A percentile compares a stretch with the other conserved stretches of the same genome.
These are phyloP conservation scores for Phytophthora citrophthora DNA, from an alignment of 352 stramenopile genomes.

Conservation along the genomic window DNA sequence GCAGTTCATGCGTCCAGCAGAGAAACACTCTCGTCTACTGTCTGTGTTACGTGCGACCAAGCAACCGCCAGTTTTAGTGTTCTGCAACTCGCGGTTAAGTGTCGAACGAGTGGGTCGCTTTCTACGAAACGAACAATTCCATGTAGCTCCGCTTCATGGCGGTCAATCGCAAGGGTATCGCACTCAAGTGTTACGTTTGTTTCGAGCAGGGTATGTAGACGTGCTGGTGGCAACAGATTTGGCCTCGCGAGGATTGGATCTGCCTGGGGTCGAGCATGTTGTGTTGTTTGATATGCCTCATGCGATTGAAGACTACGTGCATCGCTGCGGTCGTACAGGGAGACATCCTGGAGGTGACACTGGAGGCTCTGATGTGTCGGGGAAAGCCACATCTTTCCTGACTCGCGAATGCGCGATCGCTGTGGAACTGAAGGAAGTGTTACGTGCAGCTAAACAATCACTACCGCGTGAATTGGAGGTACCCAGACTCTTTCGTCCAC, in stretches of 20 bases:
- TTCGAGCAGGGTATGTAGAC: conserved; percentile 60
- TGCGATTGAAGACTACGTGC: conserved; percentile 92
- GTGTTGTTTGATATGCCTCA: conserved; percentile 92
- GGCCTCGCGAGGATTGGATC: conserved; percentile 88
- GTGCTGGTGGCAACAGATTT: conserved; percentile 93
- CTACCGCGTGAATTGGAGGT: conserved; percentile 59
- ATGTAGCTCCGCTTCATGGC: conserved; percentile 95
- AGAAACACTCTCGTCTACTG: conserved; percentile 56
- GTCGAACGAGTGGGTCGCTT: conserved; percentile 93
- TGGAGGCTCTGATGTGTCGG: conserved; percentile 32
- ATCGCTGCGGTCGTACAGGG: conserved; percentile 87
- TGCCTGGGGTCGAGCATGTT: conserved; percentile 84
- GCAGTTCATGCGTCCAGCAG: conserved; percentile 50
- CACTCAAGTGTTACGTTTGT: conserved; percentile 51
- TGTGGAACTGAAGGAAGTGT: conserved; percentile 53
- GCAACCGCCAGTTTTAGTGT: conserved; percentile 95
- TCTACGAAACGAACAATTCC: conserved; percentile 94
- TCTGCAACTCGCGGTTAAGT: conserved; percentile 96
- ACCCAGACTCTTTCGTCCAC: conserved; percentile 41
- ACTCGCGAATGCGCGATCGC: conserved; percentile 63
- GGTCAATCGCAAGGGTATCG: conserved; percentile 82
- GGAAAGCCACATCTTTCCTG: conserved; percentile 60
- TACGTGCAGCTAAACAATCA: conserved; percentile 48
- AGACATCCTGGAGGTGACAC: conserved; percentile 27
- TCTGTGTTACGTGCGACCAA: conserved; percentile 73